phyloP scores from a whole-genome alignment of 2,329 filamentous ascomycete genomes.

The Cercospora sesami region DNA sequence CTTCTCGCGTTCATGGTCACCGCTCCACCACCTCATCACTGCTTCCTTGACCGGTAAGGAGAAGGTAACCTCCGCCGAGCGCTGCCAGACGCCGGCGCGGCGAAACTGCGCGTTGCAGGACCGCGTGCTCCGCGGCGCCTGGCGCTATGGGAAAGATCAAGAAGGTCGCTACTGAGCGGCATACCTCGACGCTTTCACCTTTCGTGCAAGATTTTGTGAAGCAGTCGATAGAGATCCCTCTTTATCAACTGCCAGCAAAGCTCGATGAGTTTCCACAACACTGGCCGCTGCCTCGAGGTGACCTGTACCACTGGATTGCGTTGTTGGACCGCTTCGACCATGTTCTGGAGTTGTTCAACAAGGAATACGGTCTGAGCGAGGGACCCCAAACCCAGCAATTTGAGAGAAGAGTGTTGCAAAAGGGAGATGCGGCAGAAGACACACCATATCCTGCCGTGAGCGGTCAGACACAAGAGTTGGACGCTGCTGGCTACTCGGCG shows the following conservation, averaged over 20 bases:
- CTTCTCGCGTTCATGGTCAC: background rate
- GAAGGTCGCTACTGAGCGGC: slow-evolving; percentile 56
- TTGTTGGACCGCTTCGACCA: slow-evolving; percentile 90
- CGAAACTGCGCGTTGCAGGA: slow-evolving; percentile 5
- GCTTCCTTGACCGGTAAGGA: background rate
- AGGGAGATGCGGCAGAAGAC: slow-evolving; percentile 55
- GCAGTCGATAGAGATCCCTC: slow-evolving; percentile 64
- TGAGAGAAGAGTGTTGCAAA: slow-evolving; percentile 62
- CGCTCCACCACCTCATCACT: background rate
- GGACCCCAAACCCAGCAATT: slow-evolving; percentile 82
- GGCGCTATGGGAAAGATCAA: slow-evolving; percentile 55
- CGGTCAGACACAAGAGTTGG: slow-evolving; percentile 36
- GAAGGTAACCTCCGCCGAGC: background rate
- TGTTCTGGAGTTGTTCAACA: slow-evolving; percentile 78
- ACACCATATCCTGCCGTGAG: slow-evolving; percentile 29
- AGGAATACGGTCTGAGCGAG: slow-evolving; percentile 74
- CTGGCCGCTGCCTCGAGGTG: slow-evolving; percentile 95
- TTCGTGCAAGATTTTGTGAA: slow-evolving; percentile 81
- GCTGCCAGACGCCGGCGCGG: background rate
- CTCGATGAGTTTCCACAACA: slow-evolving; percentile 78
- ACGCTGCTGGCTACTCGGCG: slow-evolving; percentile 58
- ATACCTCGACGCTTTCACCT: slow-evolving; percentile 68
- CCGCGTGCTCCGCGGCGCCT: slow-evolving; percentile 30
- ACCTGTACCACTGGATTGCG: slow-evolving; percentile 97
- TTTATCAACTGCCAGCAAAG: slow-evolving; percentile 74